Evolutionary conservation across 2,329 filamentous ascomycete genomes (phyloP).

Genomic region (Exophiala bonariae): DNA sequence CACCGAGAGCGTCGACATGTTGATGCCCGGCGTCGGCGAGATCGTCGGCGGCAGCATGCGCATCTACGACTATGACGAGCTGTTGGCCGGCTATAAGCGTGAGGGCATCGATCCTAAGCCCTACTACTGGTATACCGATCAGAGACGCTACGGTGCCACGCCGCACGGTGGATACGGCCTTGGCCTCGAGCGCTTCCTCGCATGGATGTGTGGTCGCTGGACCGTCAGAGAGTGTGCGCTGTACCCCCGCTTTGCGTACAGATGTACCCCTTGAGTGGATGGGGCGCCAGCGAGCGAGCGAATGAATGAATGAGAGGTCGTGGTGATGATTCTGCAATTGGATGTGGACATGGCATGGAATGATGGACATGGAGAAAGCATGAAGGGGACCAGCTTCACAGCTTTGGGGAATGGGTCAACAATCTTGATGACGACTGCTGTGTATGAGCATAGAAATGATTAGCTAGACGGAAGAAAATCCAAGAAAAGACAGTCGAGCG

Average conservation of each 20-base stretch:
- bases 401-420: no score
- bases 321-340: no score
- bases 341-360: no score
- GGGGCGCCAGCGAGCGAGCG: no score
- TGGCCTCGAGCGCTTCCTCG: conserved; percentile 78
- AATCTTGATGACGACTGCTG: no score
- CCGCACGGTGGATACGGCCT: conserved; percentile 93
- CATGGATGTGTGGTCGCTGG: conserved; percentile 66
- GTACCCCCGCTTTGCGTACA: conserved; percentile 53
- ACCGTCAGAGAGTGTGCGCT: conserved; percentile 61
- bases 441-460: no score
- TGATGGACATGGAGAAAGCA: no score
- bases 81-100: conserved; percentile 82
- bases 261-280: conserved; percentile 46
- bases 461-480: no score
- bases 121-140: conserved; percentile 99
- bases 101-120: conserved; percentile 80
- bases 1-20: conserved; percentile 85
- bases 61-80: conserved; percentile 85
- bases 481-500: no score
- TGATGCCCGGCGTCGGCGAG: conserved; percentile 94
- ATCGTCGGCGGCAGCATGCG: conserved; percentile 97
- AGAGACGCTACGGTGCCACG: conserved; percentile 92
- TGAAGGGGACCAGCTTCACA: no score
- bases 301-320: no score